A percentile compares a stretch with the other conserved stretches of the same genome.
These are phyloP conservation scores for Pseudozyma flocculosa DNA, from an alignment of 1,284 basidiomycete genomes.

Conservation along the genomic window DNA sequence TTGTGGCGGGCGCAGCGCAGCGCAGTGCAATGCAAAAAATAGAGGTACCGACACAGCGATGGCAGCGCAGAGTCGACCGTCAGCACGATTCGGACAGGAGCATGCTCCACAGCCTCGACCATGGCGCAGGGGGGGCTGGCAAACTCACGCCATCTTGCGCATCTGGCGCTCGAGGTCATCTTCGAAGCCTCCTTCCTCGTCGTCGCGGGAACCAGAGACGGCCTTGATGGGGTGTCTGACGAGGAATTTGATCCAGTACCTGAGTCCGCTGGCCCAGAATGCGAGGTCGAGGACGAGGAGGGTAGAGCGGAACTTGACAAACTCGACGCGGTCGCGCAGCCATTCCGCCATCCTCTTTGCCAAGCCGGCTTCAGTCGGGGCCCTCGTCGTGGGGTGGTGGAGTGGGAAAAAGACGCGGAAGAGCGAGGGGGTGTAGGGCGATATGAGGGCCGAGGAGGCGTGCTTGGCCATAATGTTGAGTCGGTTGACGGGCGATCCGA, in stretches of 20 bases:
- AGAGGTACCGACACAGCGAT: too few relatives aligned
- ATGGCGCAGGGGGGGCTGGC: too few relatives aligned
- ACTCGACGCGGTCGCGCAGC: constrained; percentile 32
- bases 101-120: too few relatives aligned
- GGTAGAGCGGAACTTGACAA: constrained; percentile 38
- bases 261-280: constrained; percentile 24
- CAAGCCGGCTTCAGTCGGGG: constrained; percentile 1
- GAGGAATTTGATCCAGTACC: constrained; percentile 29
- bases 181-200: constrained; percentile 41
- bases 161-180: constrained; percentile 48
- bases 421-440: constrained; percentile 23
- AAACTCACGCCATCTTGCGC: constrained; percentile 38
- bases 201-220: constrained; percentile 15
- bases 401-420: constrained; percentile 25
- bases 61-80: too few relatives aligned
- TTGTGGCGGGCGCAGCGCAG: too few relatives aligned
- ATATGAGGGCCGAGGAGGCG: constrained; percentile 41
- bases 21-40: too few relatives aligned
- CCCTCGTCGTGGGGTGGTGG: too few relatives aligned
- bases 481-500: constrained; percentile 52
- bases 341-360: constrained; percentile 19
- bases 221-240: constrained; percentile 17
- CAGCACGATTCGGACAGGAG: too few relatives aligned
- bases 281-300: constrained; percentile 42
- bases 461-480: constrained; percentile 54